Evolutionary conservation across 2,329 filamentous ascomycete genomes (phyloP), one percentile per base, ranked within the genome.

Genomic region (Penicillium psychrosexuale): DNA sequence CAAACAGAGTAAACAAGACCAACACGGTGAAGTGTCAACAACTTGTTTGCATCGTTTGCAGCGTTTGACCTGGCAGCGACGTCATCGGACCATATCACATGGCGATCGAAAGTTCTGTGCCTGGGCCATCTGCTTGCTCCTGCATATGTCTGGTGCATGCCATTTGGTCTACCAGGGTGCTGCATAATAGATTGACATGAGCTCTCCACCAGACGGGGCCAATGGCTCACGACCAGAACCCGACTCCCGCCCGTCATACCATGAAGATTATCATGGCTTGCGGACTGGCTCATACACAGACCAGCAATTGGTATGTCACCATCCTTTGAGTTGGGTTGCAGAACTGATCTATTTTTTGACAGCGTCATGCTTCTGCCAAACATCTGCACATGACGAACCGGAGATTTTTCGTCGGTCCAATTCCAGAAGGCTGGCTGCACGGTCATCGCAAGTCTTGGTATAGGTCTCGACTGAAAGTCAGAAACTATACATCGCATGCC

Each of bases 361-460:
- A 80, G 82, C 79, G 82, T 73, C 82, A 87, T 77, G 81, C 83
- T 46, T 83, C 81, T 40, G 78, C 83, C 24, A 78, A 82, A 56
- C 84, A 87, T 65, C 71, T 87, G 38, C 79, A 86, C 70, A 73
- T 84, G 61, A 87, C 84, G 7, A 82, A 78, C 48, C 78, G 81
- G 51, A 81, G 84, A 51, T 82, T 81, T 71, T 87, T 87, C 71
- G 84, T 87, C 55, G 84, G 84, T 0, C 84, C 84, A 34, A 83
- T 87, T 34, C 84, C 84, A 42, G 81, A 84, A 62, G 83, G 82
- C 53, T 87, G 84, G 84, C 76, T 86, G 51, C 82, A 82, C 62
- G 82, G 79, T 57, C 82, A 86, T 67, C 77, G 83, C 49, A 84
- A 84, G 63, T 79, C 82, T 55, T 87, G 84, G 84, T 86, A 85